phyloP scores from a whole-genome alignment of 441 rosid species.

The Mallotus japonicus region DNA sequence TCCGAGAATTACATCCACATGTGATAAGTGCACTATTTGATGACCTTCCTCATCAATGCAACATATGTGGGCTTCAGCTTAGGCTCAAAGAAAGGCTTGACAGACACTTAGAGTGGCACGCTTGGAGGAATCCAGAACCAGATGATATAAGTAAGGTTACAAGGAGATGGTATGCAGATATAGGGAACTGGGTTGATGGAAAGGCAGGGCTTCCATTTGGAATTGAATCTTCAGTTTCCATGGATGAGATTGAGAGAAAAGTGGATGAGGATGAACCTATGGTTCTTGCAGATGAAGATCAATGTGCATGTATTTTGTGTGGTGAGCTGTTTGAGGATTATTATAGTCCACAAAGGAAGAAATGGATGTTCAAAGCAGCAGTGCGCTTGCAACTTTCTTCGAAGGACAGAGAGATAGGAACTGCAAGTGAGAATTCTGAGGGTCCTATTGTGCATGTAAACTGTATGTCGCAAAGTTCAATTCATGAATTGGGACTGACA shows the following conservation, averaged over 20 bases:
- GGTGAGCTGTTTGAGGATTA: conserved; percentile 90
- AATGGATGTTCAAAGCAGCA: conserved; percentile 88
- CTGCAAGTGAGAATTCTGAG: conserved; percentile 30
- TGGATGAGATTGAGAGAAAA: conserved; percentile 34
- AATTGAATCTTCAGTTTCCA: conserved; percentile 34
- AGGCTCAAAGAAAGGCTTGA: conserved; percentile 62
- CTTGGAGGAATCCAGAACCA: conserved; percentile 40
- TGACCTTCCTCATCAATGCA: conserved; percentile 66
- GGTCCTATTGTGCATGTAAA: conserved; percentile 70
- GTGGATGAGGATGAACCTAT: conserved; percentile 41
- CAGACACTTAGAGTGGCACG: conserved; percentile 81
- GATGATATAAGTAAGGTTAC: conserved; percentile 32
- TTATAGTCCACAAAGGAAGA: conserved; percentile 49
- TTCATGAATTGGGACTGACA: conserved; percentile 51
- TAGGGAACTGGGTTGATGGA: conserved; percentile 65
- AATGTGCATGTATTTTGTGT: conserved; percentile 80
- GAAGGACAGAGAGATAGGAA: conserved; percentile 22
- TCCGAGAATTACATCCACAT: conserved; percentile 73
- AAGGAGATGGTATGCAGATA: conserved; percentile 70
- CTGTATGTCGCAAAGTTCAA: conserved; percentile 55
- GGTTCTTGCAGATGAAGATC: conserved; percentile 82
- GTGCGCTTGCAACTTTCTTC: conserved; percentile 43
- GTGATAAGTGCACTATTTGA: conserved; percentile 67
- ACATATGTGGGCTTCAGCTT: conserved; percentile 72
- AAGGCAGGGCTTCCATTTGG: conserved; percentile 38